A percentile compares a stretch with the other conserved stretches of the same genome.
phyloP scores from a whole-genome alignment of 2,329 filamentous ascomycete species.

The Teratosphaeria epicoccoides region DNA sequence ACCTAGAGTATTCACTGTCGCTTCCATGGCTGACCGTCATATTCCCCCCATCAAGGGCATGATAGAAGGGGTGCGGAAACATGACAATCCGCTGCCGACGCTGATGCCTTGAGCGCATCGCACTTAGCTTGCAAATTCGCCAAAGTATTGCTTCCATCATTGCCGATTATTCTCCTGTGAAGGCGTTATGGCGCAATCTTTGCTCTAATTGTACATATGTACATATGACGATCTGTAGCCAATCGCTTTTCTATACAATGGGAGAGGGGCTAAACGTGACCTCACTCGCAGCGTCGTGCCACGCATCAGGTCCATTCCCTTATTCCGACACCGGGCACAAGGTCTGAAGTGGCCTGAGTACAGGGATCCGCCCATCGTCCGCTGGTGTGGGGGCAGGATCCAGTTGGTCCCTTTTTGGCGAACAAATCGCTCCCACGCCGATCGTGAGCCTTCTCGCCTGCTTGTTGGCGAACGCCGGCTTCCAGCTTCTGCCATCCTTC shows the following conservation, averaged over 20 bases:
- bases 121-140: neutral
- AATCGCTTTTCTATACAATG: neutral
- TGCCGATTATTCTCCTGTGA: neutral
- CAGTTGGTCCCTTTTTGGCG: neutral
- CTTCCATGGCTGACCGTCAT: no score
- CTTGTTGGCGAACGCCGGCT: neutral
- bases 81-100: neutral
- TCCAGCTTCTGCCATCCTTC: neutral
- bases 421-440: neutral
- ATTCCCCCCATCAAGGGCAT: no score
- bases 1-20: no score
- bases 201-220: neutral
- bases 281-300: neutral
- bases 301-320: neutral
- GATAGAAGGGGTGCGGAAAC: neutral
- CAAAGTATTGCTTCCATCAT: neutral
- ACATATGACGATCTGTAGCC: neutral
- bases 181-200: neutral
- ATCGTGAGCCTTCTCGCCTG: neutral
- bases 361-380: conserved; percentile 8
- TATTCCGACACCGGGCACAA: conserved; percentile 7
- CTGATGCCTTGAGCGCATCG: neutral
- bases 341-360: conserved; percentile 9
- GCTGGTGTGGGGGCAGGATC: neutral
- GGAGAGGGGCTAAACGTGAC: neutral